A percentile compares a stretch with the other conserved stretches of the same genome.
Evolutionary conservation across 208 protist species (phyloP).

Genomic region (Acanthamoeba castellanii): DNA sequence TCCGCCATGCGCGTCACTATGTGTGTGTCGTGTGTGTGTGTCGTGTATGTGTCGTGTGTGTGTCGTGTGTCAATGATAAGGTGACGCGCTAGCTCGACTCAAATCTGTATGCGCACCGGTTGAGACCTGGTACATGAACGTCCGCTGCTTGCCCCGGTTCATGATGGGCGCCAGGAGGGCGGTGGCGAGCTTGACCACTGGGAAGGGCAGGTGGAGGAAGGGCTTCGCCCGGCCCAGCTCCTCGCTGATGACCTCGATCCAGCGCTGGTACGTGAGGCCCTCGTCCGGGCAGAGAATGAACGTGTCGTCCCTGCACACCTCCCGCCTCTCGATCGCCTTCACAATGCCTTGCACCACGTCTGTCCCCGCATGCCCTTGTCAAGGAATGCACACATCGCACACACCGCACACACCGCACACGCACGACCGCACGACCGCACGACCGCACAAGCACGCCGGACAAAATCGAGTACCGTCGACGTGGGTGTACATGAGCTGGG

Average conservation of each 20-base stretch:
- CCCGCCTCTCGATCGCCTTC: neutral
- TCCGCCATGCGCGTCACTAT: slow-evolving; percentile 35
- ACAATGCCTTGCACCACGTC: slow-evolving; percentile 61
- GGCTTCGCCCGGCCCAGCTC: slow-evolving; percentile 4
- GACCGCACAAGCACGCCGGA: too few relatives aligned
- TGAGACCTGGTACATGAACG: slow-evolving; percentile 29
- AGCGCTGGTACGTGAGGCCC: slow-evolving; percentile 39
- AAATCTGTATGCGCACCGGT: neutral
- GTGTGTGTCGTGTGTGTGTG: too few relatives aligned
- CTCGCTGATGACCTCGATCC: slow-evolving; percentile 49
- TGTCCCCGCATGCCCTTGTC: neutral
- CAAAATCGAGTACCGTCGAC: slow-evolving; percentile 8
- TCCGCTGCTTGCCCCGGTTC: slow-evolving; percentile 41
- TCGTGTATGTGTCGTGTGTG: too few relatives aligned
- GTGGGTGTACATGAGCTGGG: slow-evolving; percentile 51
- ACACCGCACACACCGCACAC: neutral
- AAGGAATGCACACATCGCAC: neutral
- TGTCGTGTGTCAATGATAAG: neutral
- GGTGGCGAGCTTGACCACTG: slow-evolving; percentile 52
- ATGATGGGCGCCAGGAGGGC: slow-evolving; percentile 57
- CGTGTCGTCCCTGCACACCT: neutral
- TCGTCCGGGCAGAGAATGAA: slow-evolving; percentile 44
- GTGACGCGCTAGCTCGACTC: neutral
- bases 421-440: neutral
- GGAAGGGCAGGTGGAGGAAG: slow-evolving; percentile 64